A percentile compares a stretch with the other conserved stretches of the same genome.
Evolutionary conservation across 306 rosid genomes (phyloP).

Genomic region (Vicia sativa): DNA sequence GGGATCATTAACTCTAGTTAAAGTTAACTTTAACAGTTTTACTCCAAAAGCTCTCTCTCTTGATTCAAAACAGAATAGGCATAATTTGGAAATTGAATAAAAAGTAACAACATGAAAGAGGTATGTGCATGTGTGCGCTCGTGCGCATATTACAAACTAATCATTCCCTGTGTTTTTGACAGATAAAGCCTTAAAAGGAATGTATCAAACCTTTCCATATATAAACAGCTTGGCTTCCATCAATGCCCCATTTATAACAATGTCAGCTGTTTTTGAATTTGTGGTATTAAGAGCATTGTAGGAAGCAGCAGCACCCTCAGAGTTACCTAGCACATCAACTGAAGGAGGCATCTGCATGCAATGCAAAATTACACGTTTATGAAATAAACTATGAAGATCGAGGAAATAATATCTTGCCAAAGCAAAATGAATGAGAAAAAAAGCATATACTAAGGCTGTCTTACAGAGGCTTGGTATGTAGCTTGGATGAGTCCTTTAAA

Average conservation of each 20-base stretch:
- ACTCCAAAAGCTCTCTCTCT: not conserved
- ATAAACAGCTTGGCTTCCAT: constrained; percentile 73
- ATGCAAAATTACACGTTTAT: constrained; percentile 34
- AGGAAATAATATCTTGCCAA: constrained; percentile 17
- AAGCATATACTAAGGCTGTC: constrained; percentile 20
- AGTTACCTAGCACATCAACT: constrained; percentile 57
- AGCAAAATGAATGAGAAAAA: constrained; percentile 9
- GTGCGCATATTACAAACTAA: constrained; percentile 9
- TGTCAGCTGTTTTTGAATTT: constrained; percentile 64
- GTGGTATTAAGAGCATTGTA: constrained; percentile 46
- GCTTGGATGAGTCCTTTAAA: constrained; percentile 82
- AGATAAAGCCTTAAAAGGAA: constrained; percentile 26
- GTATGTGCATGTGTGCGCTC: constrained; percentile 1
- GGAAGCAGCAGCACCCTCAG: constrained; percentile 46
- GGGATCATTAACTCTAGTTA: no score
- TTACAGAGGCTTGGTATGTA: constrained; percentile 95
- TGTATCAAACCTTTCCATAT: constrained; percentile 81
- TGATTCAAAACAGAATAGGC: not conserved
- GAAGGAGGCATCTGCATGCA: constrained; percentile 69
- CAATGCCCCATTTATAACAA: constrained; percentile 81
- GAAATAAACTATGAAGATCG: constrained; percentile 15
- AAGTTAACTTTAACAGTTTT: not conserved
- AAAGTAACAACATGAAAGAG: constrained; percentile 7
- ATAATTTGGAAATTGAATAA: constrained; percentile 1
- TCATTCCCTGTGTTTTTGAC: constrained; percentile 2